phyloP scores from a whole-genome alignment of 2,329 filamentous ascomycete species.

The Pestalotiopsis sp. region DNA sequence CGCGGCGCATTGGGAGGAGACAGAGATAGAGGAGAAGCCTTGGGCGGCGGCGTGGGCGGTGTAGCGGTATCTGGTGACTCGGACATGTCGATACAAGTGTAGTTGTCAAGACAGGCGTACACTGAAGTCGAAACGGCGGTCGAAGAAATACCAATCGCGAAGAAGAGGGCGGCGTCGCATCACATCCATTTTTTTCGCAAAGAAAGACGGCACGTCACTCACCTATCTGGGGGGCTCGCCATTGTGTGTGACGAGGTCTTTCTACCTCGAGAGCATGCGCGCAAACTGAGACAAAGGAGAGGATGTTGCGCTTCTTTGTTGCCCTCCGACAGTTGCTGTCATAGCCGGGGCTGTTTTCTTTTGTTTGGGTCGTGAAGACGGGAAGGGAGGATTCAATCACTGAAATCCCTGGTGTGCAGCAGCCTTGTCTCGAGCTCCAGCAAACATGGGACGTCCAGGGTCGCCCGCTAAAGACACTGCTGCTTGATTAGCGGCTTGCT shows the following conservation, averaged over 20 bases:
- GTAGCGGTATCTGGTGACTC: slow-evolving; percentile 1
- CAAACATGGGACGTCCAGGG: not conserved
- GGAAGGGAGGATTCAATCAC: not conserved
- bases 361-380: slow-evolving; percentile 4
- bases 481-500: not conserved
- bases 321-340: slow-evolving; percentile 4
- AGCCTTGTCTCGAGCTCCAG: slow-evolving; percentile 11
- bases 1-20: not conserved
- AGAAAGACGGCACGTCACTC: slow-evolving; percentile 21
- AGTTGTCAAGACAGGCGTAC: not conserved
- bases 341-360: slow-evolving; percentile 1
- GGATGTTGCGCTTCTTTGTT: not conserved
- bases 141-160: slow-evolving; percentile 5
- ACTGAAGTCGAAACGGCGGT: slow-evolving; percentile 14
- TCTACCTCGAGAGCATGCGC: slow-evolving; percentile 12
- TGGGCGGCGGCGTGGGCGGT: not conserved
- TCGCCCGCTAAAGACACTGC: not conserved
- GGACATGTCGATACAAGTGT: slow-evolving; percentile 3
- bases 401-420: not conserved
- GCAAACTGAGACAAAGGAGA: slow-evolving; percentile 4
- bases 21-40: not conserved
- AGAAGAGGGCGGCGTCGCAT: not conserved
- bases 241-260: slow-evolving; percentile 23
- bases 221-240: slow-evolving; percentile 32
- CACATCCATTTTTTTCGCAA: not conserved